Evolutionary conservation across 1,139 yeast species (phyloP).

Genomic region (Maudiozyma humilis): DNA sequence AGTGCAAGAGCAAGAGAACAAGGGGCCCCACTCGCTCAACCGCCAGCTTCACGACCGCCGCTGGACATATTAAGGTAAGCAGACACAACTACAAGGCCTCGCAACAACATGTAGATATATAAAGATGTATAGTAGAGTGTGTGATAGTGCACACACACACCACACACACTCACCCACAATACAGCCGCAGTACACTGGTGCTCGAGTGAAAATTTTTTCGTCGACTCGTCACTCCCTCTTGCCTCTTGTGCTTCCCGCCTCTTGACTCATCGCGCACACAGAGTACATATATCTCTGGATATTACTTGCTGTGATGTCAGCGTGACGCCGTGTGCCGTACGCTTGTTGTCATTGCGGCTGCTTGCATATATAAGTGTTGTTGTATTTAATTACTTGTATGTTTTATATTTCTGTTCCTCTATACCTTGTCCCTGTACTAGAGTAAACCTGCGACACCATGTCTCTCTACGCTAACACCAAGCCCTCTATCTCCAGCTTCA

Average conservation of each 20-base stretch:
- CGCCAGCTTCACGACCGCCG: too few relatives aligned
- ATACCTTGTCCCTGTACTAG: too few relatives aligned
- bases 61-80: neutral
- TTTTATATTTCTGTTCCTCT: too few relatives aligned
- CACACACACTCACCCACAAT: neutral
- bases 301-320: neutral
- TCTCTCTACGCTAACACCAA: constrained; percentile 23
- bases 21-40: neutral
- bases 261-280: neutral
- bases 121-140: too few relatives aligned
- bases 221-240: neutral
- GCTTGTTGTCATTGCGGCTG: too few relatives aligned
- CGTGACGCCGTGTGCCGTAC: neutral
- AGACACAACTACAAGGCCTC: neutral
- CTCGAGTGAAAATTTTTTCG: neutral
- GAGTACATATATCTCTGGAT: neutral
- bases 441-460: too few relatives aligned
- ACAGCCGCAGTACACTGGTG: neutral
- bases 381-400: neutral
- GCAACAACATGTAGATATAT: too few relatives aligned
- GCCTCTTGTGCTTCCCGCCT: neutral
- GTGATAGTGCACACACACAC: neutral
- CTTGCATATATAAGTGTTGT: neutral
- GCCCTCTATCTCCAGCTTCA: constrained; percentile 15
- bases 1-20: constrained; percentile 11